Evolutionary conservation across 2,329 filamentous ascomycete species (phyloP).

Genomic region (Podosphaera aphanis): DNA sequence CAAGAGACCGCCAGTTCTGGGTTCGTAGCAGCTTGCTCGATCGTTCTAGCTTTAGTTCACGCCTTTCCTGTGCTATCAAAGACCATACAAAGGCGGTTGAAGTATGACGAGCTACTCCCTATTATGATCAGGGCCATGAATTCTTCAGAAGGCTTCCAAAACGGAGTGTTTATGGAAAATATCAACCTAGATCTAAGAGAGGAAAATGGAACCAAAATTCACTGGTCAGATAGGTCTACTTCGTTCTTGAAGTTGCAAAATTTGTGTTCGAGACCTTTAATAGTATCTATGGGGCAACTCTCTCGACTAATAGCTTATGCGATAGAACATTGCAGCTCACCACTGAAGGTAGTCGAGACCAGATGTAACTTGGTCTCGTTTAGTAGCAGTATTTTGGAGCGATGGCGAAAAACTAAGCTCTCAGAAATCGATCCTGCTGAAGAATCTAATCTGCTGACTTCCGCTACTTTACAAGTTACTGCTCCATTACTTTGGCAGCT

Average conservation of each 20-base stretch:
- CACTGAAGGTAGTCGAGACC: constrained; percentile 19
- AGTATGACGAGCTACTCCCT: constrained; percentile 36
- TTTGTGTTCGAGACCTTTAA: constrained; percentile 31
- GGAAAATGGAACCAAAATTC: constrained; percentile 28
- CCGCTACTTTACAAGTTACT: constrained; percentile 32
- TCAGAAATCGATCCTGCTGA: constrained; percentile 40
- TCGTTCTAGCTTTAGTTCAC: constrained; percentile 39
- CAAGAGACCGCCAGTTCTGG: constrained; percentile 25
- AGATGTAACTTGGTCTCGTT: constrained; percentile 30
- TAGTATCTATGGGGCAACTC: constrained; percentile 36
- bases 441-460: constrained; percentile 31
- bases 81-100: constrained; percentile 24
- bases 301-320: constrained; percentile 38
- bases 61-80: constrained; percentile 35
- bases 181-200: constrained; percentile 37
- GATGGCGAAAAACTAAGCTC: constrained; percentile 46
- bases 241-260: constrained; percentile 32
- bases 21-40: constrained; percentile 25
- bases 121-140: constrained; percentile 32
- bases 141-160: constrained; percentile 36
- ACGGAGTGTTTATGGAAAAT: constrained; percentile 38
- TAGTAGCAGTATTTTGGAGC: constrained; percentile 24
- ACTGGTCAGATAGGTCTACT: constrained; percentile 26
- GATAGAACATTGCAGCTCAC: constrained; percentile 29
- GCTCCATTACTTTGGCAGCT: constrained; percentile 40